Evolutionary conservation across 345 rosid genomes (phyloP).

Genomic region (Eucalyptus globulus): DNA sequence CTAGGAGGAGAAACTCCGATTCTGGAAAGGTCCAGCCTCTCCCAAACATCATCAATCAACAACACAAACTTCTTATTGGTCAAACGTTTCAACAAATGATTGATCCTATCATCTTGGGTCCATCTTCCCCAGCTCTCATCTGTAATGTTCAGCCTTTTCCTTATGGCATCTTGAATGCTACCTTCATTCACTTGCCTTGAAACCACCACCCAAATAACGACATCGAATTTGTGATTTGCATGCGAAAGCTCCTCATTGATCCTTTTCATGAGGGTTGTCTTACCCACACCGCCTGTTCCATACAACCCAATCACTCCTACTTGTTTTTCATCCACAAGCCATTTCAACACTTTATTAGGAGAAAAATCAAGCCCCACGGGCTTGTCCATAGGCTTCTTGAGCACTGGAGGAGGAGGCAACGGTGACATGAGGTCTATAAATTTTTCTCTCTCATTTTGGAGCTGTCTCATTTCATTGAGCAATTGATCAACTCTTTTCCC

Average conservation of each 20-base stretch:
- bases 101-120: not conserved
- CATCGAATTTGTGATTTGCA: not conserved
- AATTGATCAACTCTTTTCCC: not conserved
- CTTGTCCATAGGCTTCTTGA: not conserved
- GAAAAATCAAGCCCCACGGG: not conserved
- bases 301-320: not conserved
- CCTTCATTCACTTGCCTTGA: not conserved
- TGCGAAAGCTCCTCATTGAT: not conserved
- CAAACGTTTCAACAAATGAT: not conserved
- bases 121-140: not conserved
- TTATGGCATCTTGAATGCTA: not conserved
- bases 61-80: not conserved
- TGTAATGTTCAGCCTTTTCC: not conserved
- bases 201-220: not conserved
- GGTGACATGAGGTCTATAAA: fast-evolving
- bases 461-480: not conserved
- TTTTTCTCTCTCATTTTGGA: not conserved
- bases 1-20: not conserved
- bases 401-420: not conserved
- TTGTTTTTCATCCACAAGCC: not conserved
- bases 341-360: not conserved
- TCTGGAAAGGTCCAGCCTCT: not conserved
- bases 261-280: constrained; percentile 1
- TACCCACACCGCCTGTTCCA: constrained; percentile 1
- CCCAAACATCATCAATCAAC: constrained; percentile 5